Percentiles rank a stretch among this genome's conserved stretches.
These are phyloP conservation scores for Chrysosporium keratinophilum DNA, from an alignment of 2,329 filamentous ascomycete genomes.

Conservation along the genomic window DNA sequence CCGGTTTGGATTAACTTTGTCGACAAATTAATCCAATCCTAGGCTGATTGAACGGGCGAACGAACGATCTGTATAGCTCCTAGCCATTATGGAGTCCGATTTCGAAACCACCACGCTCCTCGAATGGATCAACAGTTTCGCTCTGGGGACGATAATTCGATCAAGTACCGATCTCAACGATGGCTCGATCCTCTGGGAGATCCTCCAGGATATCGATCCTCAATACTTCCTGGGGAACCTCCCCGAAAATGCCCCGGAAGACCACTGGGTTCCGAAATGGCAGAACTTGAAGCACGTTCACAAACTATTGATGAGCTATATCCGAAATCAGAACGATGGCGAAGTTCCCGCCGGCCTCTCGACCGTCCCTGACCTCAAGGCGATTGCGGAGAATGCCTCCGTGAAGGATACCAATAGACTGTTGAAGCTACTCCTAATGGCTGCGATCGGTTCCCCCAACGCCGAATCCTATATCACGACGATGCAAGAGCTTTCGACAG, in stretches of 20 bases:
- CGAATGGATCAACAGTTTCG: constrained; percentile 41
- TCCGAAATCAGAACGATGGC: constrained; percentile 37
- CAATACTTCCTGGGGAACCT: constrained; percentile 40
- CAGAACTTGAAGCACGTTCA: constrained; percentile 42
- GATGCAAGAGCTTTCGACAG: constrained; percentile 35
- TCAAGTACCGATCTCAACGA: constrained; percentile 36
- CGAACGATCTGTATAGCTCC: not conserved
- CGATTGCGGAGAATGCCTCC: constrained; percentile 37
- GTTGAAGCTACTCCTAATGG: constrained; percentile 52
- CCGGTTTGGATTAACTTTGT: not conserved
- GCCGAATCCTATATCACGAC: constrained; percentile 45
- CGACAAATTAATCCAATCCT: not conserved
- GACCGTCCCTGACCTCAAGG: constrained; percentile 37
- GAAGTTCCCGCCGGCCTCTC: constrained; percentile 34
- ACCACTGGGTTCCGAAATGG: constrained; percentile 41
- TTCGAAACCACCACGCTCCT: constrained; percentile 38
- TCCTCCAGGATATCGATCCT: constrained; percentile 40
- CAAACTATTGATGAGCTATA: constrained; percentile 38
- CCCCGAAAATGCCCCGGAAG: constrained; percentile 35
- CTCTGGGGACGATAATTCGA: constrained; percentile 34
- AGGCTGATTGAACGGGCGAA: constrained; percentile 2
- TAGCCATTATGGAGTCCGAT: constrained; percentile 35
- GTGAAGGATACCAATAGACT: constrained; percentile 43
- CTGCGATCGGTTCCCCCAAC: constrained; percentile 51
- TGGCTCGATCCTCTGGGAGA: constrained; percentile 39